Evolutionary conservation across 495 filamentous ascomycete species (phyloP).

Genomic region (Cercophora samala): DNA sequence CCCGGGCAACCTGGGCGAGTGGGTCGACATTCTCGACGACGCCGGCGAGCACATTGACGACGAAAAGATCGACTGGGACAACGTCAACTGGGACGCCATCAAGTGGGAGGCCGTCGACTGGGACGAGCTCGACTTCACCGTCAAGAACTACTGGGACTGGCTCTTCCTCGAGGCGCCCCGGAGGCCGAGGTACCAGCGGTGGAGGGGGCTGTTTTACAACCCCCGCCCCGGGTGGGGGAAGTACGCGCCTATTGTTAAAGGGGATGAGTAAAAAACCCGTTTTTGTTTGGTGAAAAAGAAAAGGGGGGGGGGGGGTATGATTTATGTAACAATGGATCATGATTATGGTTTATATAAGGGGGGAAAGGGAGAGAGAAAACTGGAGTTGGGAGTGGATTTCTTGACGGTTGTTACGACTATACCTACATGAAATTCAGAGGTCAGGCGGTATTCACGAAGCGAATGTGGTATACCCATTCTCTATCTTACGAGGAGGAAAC

Average conservation of each 20-base stretch:
- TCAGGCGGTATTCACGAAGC: no score
- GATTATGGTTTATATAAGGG: no score
- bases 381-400: no score
- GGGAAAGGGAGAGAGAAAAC: no score
- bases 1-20: not conserved
- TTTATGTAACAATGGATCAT: no score
- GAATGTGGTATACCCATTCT: no score
- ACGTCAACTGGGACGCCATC: not conserved
- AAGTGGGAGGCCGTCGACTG: not conserved
- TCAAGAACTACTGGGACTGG: not conserved
- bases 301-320: no score
- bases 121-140: not conserved
- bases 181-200: not conserved
- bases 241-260: not conserved
- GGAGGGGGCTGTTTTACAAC: not conserved
- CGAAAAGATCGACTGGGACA: not conserved
- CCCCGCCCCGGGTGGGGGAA: not conserved
- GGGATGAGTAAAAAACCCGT: not conserved
- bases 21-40: not conserved
- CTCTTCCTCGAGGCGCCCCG: not conserved
- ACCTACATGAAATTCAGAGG: no score
- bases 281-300: no score
- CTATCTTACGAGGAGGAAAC: no score
- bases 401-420: no score
- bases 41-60: not conserved